Evolutionary conservation across 1,284 basidiomycete genomes (phyloP).

Genomic region (Trametes polyzona): DNA sequence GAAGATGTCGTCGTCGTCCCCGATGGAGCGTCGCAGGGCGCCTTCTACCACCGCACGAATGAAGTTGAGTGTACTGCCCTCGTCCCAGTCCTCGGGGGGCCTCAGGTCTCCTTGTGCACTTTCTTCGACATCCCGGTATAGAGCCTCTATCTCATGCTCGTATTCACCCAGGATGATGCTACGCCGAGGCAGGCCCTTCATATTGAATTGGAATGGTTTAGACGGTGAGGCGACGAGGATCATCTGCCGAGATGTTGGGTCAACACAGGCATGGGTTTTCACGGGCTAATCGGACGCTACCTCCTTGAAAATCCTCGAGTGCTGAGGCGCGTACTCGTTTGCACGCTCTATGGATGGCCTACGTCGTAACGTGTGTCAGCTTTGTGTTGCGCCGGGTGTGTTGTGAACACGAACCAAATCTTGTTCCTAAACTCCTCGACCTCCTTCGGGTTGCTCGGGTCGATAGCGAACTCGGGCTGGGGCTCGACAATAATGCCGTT

Average conservation of each 20-base stretch:
- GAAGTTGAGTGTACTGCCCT: constrained; percentile 28
- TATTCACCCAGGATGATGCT: constrained; percentile 40
- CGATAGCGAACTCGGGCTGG: constrained; percentile 31
- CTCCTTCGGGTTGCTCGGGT: constrained; percentile 34
- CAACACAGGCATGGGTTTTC: no score
- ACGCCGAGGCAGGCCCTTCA: constrained; percentile 40
- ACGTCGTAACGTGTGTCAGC: not conserved
- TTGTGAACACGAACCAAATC: constrained; percentile 35
- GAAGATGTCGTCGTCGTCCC: constrained; percentile 44
- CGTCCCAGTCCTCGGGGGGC: constrained; percentile 36
- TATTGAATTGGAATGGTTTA: constrained; percentile 42
- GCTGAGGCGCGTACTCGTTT: constrained; percentile 45
- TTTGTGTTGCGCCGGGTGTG: not conserved
- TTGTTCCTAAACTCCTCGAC: constrained; percentile 38
- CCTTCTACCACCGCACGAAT: constrained; percentile 33
- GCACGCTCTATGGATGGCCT: constrained; percentile 44
- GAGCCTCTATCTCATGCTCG: constrained; percentile 37
- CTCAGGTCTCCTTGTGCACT: constrained; percentile 33
- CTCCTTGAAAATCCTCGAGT: constrained; percentile 46
- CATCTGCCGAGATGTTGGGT: not conserved
- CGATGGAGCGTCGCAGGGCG: constrained; percentile 29
- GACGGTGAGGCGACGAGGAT: constrained; percentile 33
- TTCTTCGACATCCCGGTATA: constrained; percentile 38
- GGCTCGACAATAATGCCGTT: constrained; percentile 49
- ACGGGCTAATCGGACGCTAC: constrained; percentile 2